Evolutionary conservation across 2,329 filamentous ascomycete species (phyloP).

Genomic region (Lasiodiplodia sp.): DNA sequence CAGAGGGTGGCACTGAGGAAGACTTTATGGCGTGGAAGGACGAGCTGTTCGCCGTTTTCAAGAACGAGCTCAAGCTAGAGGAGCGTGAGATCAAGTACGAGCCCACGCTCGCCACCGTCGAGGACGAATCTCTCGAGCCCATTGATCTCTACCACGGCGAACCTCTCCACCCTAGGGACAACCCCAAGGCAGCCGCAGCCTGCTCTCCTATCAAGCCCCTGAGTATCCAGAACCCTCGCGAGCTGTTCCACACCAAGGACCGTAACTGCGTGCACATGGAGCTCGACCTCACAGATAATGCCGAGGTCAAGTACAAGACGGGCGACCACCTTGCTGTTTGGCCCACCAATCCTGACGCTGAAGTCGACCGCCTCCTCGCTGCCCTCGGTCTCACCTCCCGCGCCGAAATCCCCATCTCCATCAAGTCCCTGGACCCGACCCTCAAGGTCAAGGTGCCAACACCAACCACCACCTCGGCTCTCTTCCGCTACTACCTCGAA

Average conservation of each 20-base stretch:
- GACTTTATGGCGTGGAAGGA: conserved; percentile 54
- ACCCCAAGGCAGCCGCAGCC: conserved; percentile 36
- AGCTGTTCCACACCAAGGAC: conserved; percentile 45
- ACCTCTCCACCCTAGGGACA: conserved; percentile 8
- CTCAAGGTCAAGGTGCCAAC: conserved; percentile 49
- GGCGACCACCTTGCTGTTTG: conserved; percentile 53
- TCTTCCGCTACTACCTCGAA: conserved; percentile 57
- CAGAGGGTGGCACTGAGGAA: conserved; percentile 52
- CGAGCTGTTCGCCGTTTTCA: conserved; percentile 43
- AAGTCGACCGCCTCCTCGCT: conserved; percentile 45
- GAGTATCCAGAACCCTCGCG: conserved; percentile 41
- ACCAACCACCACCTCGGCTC: conserved; percentile 48
- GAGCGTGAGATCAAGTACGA: conserved; percentile 46
- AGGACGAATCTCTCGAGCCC: conserved; percentile 36
- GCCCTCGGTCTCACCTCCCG: conserved; percentile 38
- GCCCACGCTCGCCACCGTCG: conserved; percentile 37
- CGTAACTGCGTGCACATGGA: conserved; percentile 53
- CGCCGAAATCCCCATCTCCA: conserved; percentile 37
- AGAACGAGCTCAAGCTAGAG: conserved; percentile 41
- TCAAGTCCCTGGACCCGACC: conserved; percentile 40
- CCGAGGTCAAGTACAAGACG: conserved; percentile 52
- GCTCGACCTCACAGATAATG: conserved; percentile 46
- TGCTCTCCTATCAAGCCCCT: conserved; percentile 44
- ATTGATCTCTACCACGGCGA: conserved; percentile 40
- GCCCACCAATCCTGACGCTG: conserved; percentile 49